Evolutionary conservation across 352 stramenopile genomes (phyloP).

Genomic region (Pythium grandisporangium): DNA sequence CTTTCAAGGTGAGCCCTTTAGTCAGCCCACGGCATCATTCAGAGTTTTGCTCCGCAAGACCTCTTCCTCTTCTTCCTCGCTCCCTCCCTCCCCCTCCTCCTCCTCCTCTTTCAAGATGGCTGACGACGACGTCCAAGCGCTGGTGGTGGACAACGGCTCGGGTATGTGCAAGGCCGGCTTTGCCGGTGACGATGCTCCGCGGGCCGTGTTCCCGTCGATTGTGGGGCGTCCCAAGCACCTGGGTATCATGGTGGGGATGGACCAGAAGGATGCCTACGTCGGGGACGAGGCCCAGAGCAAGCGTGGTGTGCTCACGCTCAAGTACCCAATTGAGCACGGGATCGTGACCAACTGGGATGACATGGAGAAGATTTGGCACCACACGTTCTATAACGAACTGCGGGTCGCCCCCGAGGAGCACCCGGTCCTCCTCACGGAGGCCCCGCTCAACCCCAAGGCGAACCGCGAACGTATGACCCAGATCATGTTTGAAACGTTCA

Average conservation of each 20-base stretch:
- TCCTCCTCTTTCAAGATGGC: not conserved
- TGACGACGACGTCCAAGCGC: not conserved
- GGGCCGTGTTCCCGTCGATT: constrained; percentile 92
- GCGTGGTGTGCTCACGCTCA: constrained; percentile 82
- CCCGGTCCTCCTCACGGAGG: constrained; percentile 90
- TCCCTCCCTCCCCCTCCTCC: constrained; percentile 1
- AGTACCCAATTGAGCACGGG: constrained; percentile 92
- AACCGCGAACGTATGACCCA: constrained; percentile 90
- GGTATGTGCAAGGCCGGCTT: constrained; percentile 89
- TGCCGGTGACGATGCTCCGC: constrained; percentile 92
- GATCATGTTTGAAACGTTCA: constrained; percentile 93
- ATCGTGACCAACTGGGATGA: constrained; percentile 97
- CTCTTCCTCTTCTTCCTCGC: constrained; percentile 1
- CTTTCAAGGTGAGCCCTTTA: too few relatives aligned
- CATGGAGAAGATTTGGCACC: constrained; percentile 97
- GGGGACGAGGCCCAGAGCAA: constrained; percentile 89
- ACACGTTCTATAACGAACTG: constrained; percentile 92
- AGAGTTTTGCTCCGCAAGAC: too few relatives aligned
- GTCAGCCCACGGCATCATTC: too few relatives aligned
- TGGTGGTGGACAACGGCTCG: constrained; percentile 86
- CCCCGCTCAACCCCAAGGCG: constrained; percentile 86
- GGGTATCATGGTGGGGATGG: not conserved
- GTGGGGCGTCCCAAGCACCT: constrained; percentile 84
- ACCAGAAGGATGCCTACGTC: constrained; percentile 89
- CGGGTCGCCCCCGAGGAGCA: constrained; percentile 50